Conservation (phyloP, 2,329 filamentous ascomycete genomes). For the Alternaria conjuncta region DNA sequence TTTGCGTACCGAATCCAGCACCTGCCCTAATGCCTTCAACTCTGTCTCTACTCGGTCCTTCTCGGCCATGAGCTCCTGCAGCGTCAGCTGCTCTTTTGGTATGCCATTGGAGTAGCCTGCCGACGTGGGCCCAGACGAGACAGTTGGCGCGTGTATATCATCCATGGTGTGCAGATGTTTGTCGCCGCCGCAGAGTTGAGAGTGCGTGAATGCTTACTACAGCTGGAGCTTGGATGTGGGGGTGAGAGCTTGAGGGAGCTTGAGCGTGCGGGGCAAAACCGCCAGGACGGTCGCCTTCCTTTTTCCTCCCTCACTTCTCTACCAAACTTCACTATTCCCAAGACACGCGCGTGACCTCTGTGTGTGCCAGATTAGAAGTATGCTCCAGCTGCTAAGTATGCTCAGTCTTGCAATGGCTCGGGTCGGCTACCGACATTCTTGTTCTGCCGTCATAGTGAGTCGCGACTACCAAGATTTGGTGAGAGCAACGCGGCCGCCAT, state of each 20-base stretch:
- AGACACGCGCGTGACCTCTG: not conserved
- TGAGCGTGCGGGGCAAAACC: conserved; percentile 19
- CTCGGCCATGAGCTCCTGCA: conserved; percentile 80
- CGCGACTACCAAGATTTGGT: conserved; percentile 12
- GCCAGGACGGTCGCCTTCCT: conserved; percentile 1
- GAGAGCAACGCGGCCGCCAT: conserved; percentile 15
- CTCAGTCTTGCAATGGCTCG: not conserved
- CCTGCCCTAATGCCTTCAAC: conserved; percentile 79
- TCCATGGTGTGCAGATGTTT: conserved; percentile 60
- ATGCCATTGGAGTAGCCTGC: conserved; percentile 66
- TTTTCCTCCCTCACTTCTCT: not conserved
- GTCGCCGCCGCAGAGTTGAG: not conserved
- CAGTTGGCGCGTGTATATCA: conserved; percentile 71
- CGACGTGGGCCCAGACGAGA: conserved; percentile 77
- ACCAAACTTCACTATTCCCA: not conserved
- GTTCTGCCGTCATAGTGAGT: conserved; percentile 9
- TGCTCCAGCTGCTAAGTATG: not conserved
- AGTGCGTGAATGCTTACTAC: not conserved
- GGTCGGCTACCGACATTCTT: not conserved
- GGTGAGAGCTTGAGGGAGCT: conserved; percentile 9
- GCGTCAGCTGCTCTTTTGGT: conserved; percentile 67
- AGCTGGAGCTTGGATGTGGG: conserved; percentile 1
- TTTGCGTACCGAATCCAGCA: conserved; percentile 80
- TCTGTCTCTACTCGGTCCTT: conserved; percentile 88
- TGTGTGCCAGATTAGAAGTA: not conserved